Base-by-base conservation (phyloP, 192 early-diverging fungal species). In the Coemansia sp. region DNA sequence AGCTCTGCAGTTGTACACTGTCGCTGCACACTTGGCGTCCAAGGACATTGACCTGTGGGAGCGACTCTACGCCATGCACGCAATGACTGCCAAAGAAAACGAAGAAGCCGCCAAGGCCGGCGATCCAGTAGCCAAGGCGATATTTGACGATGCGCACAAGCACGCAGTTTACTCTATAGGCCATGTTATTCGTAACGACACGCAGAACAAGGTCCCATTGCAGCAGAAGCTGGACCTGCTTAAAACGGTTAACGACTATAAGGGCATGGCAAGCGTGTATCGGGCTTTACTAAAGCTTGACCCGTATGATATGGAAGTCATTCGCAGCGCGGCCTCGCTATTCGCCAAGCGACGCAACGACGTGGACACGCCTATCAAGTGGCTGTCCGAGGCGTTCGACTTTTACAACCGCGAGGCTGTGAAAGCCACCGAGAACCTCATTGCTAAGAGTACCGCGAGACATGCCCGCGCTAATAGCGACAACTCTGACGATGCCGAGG, bases 21-120 rank as follows among this genome's bases (percentile, higher is more conserved):
- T 99, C n/a, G 95, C 95, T 4, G 97, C 95, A 1, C 94, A 96
- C 70, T 68, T 99, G 72, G 85, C 86, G 6, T 85, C 89, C 19
- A 88, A 87, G 46, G 91, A 97, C 70, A 78, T 66, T 0, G 71
- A 79, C 17, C 66, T 94, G 31, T 99, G 97, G 97, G 94, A 92
- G 62, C 88, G 89, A 42, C 84, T 96, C 38, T 94, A 87, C 21
- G 67, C 70, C 23, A 90, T 90, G 63, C 92, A 94, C 50, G 87
- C 86, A 89, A 89, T 80, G 51, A 27, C 77, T 1, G 70, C 67
- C 15, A 19, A 42, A 1, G 64, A 62, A 1, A 58, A 15, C 66
- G 64, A 66, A 23, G 42, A 42, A 15, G 53, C 55, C 0, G 68
- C n/a, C 39, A 46, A 57, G 8, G 72, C 68, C 1, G 60, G 67